These are phyloP conservation scores for Fusarium mangiferae DNA, from an alignment of 2,329 filamentous ascomycete genomes.

Conservation along the genomic window DNA sequence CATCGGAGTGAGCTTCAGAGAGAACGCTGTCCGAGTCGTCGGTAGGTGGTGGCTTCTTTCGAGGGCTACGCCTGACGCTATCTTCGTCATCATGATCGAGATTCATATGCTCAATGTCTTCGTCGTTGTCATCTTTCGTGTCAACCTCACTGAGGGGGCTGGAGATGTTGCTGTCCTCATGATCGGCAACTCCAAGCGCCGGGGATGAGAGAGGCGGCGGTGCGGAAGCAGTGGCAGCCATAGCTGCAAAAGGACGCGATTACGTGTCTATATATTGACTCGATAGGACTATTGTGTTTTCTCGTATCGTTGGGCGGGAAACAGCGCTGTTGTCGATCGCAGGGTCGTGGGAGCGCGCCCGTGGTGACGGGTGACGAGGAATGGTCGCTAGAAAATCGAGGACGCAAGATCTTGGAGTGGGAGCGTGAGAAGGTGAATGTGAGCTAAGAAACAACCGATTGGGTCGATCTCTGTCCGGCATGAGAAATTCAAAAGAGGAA, in stretches of 20 bases:
- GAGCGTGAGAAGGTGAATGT: neutral
- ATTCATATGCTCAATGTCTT: conserved; percentile 70
- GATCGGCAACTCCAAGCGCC: conserved; percentile 54
- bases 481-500: conserved; percentile 15
- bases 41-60: conserved; percentile 46
- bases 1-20: conserved; percentile 62
- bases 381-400: conserved; percentile 19
- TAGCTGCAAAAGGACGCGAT: conserved; percentile 45
- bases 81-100: conserved; percentile 53
- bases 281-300: conserved; percentile 1
- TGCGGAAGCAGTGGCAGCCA: conserved; percentile 65
- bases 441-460: conserved; percentile 14
- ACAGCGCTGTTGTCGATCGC: conserved; percentile 19
- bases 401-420: neutral
- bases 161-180: conserved; percentile 77
- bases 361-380: conserved; percentile 23
- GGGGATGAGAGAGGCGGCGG: conserved; percentile 60
- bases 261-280: conserved; percentile 22
- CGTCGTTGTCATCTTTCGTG: conserved; percentile 78
- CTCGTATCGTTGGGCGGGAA: conserved; percentile 4
- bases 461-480: conserved; percentile 13
- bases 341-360: conserved; percentile 37
- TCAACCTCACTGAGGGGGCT: conserved; percentile 95
- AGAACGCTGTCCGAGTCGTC: conserved; percentile 64
- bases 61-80: conserved; percentile 43